phyloP scores from a whole-genome alignment of 176 grass and related monocot genomes.

The Bromus sterilis region DNA sequence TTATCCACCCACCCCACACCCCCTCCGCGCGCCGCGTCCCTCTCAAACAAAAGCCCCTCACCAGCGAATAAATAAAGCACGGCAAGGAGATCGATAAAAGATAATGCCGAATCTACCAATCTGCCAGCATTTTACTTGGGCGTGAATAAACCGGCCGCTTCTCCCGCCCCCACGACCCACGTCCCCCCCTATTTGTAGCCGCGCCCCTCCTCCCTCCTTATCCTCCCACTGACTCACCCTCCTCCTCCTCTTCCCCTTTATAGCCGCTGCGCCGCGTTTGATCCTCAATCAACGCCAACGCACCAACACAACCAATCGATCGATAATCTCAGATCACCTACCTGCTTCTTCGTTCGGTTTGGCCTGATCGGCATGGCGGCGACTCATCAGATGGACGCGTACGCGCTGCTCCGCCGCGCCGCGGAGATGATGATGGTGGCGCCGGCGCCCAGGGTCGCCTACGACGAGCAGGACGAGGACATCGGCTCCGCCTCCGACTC shows the following conservation, averaged over 20 bases:
- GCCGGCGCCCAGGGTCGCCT: background rate
- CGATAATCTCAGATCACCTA: background rate
- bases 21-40: background rate
- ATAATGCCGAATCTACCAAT: conserved; percentile 34
- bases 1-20: conserved; percentile 29
- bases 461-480: conserved; percentile 53
- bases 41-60: background rate
- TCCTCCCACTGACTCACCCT: conserved; percentile 13
- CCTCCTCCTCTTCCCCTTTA: background rate
- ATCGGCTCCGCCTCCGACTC: conserved; percentile 58
- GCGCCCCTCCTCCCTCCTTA: conserved; percentile 15
- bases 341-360: background rate
- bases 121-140: background rate
- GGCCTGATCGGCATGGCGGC: background rate
- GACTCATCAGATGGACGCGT: conserved; percentile 41
- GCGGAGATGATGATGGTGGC: background rate
- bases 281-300: background rate
- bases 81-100: background rate
- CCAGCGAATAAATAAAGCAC: background rate
- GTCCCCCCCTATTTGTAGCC: background rate
- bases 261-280: background rate
- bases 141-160: background rate
- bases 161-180: background rate
- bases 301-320: background rate
- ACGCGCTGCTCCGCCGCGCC: conserved; percentile 4